Percentiles rank a stretch among this genome's conserved stretches.
phyloP scores from a whole-genome alignment of 495 filamentous ascomycete species.

The Aspergillus baeticus region DNA sequence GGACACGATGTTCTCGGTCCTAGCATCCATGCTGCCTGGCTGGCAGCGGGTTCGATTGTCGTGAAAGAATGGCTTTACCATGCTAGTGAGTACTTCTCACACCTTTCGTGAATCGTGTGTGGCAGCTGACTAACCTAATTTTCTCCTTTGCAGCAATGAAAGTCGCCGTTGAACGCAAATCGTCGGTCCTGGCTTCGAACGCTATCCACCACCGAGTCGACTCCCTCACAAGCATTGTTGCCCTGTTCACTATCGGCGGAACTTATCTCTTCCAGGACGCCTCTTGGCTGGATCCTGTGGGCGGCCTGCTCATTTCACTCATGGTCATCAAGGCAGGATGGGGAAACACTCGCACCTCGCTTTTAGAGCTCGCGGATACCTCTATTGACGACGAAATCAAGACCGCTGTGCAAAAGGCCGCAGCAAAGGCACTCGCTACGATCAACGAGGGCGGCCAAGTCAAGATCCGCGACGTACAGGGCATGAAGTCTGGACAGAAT shows the following conservation, averaged over 20 bases:
- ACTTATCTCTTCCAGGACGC: slow-evolving; percentile 83
- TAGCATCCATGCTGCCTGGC: slow-evolving; percentile 89
- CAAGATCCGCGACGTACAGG: slow-evolving; percentile 70
- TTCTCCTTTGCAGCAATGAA: slow-evolving; percentile 73
- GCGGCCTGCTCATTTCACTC: slow-evolving; percentile 83
- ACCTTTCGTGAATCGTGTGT: not conserved
- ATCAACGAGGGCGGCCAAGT: slow-evolving; percentile 41
- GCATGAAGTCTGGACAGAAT: slow-evolving; percentile 93
- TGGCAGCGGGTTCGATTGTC: slow-evolving; percentile 86
- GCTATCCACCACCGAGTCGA: slow-evolving; percentile 96
- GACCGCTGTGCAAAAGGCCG: slow-evolving; percentile 61
- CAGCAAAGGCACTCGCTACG: slow-evolving; percentile 54
- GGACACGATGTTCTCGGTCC: slow-evolving; percentile 61
- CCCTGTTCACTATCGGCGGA: slow-evolving; percentile 80
- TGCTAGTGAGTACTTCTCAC: slow-evolving; percentile 70
- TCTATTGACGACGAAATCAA: slow-evolving; percentile 82
- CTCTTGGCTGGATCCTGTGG: slow-evolving; percentile 92
- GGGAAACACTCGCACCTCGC: slow-evolving; percentile 75
- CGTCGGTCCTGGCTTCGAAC: slow-evolving; percentile 94
- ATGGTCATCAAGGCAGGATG: slow-evolving; percentile 92
- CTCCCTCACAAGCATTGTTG: slow-evolving; percentile 90
- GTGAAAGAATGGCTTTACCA: slow-evolving; percentile 97
- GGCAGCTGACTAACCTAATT: slow-evolving; percentile 12
- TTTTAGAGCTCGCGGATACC: slow-evolving; percentile 88
- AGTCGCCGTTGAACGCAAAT: slow-evolving; percentile 90